These are phyloP conservation scores for Zea mays DNA, from an alignment of 176 grass and related monocot species.

Conservation along the genomic window Zm-B73-REFERENCE-NAM-5.0 NC_050103.1:6268001-6268500, in stretches of 20 bases:
- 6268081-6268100: no score
- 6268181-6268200: background rate
- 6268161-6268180: background rate
- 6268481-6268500: no score
- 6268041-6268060: background rate
- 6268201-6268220: background rate
- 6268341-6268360: background rate
- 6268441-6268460: no score
- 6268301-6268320: background rate
- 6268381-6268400: background rate
- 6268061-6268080: background rate
- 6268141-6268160: background rate
- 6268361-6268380: background rate
- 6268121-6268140: background rate
- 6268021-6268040: constrained; percentile 13
- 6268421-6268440: no score
- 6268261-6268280: background rate
- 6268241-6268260: background rate
- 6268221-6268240: background rate
- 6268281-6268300: background rate
- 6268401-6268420: no score
- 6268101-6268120: background rate
- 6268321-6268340: background rate
- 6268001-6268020: background rate
- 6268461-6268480: no score